phyloP scores from a whole-genome alignment of 1,284 basidiomycete species.

The Leucoagaricus sp. region DNA sequence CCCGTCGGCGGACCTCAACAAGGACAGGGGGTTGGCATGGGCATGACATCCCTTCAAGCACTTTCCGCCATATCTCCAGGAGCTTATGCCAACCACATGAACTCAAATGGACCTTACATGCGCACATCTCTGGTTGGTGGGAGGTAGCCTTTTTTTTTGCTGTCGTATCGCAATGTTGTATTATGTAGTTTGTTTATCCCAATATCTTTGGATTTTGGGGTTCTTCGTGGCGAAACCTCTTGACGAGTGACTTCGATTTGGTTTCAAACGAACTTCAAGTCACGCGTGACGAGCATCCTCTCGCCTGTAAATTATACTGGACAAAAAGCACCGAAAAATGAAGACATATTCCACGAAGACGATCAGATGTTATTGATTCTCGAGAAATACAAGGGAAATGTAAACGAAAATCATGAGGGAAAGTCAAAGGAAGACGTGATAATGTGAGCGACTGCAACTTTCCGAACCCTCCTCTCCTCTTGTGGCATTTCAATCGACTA shows the following conservation, averaged over 20 bases:
- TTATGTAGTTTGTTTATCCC: constrained; percentile 18
- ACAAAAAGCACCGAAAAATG: neutral
- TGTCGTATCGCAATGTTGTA: constrained; percentile 21
- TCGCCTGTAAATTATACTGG: neutral
- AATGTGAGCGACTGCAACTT: too few species aligned
- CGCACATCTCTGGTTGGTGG: constrained; percentile 64
- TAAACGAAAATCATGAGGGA: neutral
- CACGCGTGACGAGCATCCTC: neutral
- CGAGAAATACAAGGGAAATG: neutral
- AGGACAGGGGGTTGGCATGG: constrained; percentile 44
- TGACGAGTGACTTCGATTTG: too few species aligned
- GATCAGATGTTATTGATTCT: neutral
- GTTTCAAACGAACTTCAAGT: neutral
- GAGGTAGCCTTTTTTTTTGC: constrained; percentile 41
- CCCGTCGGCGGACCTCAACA: constrained; percentile 36
- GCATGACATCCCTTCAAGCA: constrained; percentile 48
- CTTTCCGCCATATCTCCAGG: constrained; percentile 48
- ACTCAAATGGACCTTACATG: constrained; percentile 54
- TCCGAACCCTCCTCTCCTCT: too few species aligned
- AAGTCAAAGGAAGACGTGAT: neutral
- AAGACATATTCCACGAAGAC: neutral
- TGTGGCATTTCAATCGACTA: too few species aligned
- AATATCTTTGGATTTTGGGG: constrained; percentile 14
- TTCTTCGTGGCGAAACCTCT: neutral
- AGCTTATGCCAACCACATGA: constrained; percentile 57